Evolutionary conservation across 495 filamentous ascomycete species (phyloP), one percentile per base, ranked within the genome.

Genomic region (Hypoxylon fuscum): DNA sequence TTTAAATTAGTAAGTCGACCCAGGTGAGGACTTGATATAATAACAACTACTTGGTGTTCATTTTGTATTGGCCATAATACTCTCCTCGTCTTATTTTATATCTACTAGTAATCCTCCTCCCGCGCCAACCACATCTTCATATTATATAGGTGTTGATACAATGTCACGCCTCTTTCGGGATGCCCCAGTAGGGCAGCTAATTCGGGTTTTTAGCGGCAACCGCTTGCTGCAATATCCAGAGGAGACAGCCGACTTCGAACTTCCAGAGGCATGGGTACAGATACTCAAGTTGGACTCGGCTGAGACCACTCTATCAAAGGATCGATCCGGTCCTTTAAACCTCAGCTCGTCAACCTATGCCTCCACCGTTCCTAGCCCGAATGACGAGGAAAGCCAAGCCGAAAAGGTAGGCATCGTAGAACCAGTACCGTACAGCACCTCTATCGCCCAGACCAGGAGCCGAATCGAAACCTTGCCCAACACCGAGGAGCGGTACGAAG

Each of bases 221-320:
- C 77, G 73, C 63, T 52, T 80, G 38, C 67, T 85, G 23, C 71
- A 77, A 66, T 87, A 86, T 46, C 81, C 82, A 4, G 83, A 86
- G 74, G 83, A 86, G 52, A 68, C 75, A 38, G 58, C 76, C 17
- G 77, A 71, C 47, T 87, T 87, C 65, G 56, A 78, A 62, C 72
- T 83, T 8, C 80, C 83, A 2, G 72, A 77, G 25, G 27, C 67
- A 55, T 87, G 83, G 73, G 68, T 72, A 12, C 64, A 74, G 8
- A 50, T 71, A 5, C 43, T 74, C 12, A 73, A 76, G 46, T 63
- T 64, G 10, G 43, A 47, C 14, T 41, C 44, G 35, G 11, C 22
- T 5, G 54, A 23, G 14, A 40, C 22, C 21, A 22, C 14, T 47
- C 25, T 29, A 14, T 56, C 34, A 29, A 40, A 58, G 21, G 25